Evolutionary conservation across 2,329 filamentous ascomycete genomes (phyloP), one percentile per base, ranked within the genome.

Genomic region (Colletotrichum caudatum): DNA sequence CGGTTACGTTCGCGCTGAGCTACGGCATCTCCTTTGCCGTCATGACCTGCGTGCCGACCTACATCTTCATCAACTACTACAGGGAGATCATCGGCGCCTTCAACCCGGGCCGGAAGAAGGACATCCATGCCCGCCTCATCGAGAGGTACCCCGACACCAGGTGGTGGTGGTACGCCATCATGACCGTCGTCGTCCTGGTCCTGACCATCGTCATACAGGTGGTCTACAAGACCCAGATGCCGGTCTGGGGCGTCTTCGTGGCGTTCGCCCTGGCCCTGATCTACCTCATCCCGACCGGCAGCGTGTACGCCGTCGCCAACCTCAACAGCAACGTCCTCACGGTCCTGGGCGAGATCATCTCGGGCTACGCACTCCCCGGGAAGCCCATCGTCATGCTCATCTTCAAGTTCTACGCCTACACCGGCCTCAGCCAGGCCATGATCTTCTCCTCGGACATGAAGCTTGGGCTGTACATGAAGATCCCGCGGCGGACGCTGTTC

Each of bases 401-500:
- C 39, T 72, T 72, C 61, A 84, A 84, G 74, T 78, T 81, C 44
- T 75, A 84, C 20, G 70, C 66, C 3, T 81, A 78, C 71, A 77
- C 81, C 5, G 78, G 80, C 0, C 78, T 78, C 23, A 76, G 77
- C 5, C 80, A 82, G 20, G 80, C 81, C 1, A 74, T 83, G 12
- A 75, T 76, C 56, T 83, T 83, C 66, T 78, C 90, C 0, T 88
- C 91, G 57, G 83, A 85, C 68, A 76, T 85, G 57, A 86, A 85
- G 70, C 77, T 86, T 7, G 84, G 81, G 0, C 77, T 82, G 44
- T 82, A 82, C 68, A 82, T 89, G 85, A 88, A 91, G 65, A 83
- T 91, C 0, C 87, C 89, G 0, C 88, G 88, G 2, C 84, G 86
- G 8, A 82, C 85, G 0, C 84, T 90, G 11, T 90, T 91, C 80